phyloP scores from a whole-genome alignment of 2,329 filamentous ascomycete species.

The Ophiocordyceps robertsii region DNA sequence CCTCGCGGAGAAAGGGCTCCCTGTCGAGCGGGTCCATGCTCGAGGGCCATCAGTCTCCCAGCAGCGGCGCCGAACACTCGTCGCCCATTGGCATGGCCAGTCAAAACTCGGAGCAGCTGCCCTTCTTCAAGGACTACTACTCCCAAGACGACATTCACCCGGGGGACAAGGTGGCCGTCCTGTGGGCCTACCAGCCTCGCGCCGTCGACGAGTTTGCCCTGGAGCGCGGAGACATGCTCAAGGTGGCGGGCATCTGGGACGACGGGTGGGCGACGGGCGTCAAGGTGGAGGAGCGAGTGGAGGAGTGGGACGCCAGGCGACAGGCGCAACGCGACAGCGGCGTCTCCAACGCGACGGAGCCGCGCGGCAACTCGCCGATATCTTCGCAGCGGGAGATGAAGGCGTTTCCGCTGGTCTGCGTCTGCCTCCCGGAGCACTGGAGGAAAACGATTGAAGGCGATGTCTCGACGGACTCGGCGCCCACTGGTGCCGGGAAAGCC shows the following conservation, averaged over 20 bases:
- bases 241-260: slow-evolving; percentile 97
- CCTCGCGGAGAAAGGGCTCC: slow-evolving; percentile 66
- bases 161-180: slow-evolving; percentile 73
- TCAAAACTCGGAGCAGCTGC: slow-evolving; percentile 87
- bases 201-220: slow-evolving; percentile 87
- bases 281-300: slow-evolving; percentile 66
- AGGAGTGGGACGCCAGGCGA: slow-evolving; percentile 72
- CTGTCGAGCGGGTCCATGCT: slow-evolving; percentile 75
- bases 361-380: slow-evolving; percentile 47
- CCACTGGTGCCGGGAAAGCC: slow-evolving; percentile 18
- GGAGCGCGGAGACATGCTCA: slow-evolving; percentile 94
- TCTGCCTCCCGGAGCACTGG: slow-evolving; percentile 93
- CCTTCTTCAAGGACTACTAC: slow-evolving; percentile 98
- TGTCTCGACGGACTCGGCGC: slow-evolving; percentile 51
- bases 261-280: slow-evolving; percentile 97
- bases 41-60: slow-evolving; percentile 61
- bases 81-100: slow-evolving; percentile 74
- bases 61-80: slow-evolving; percentile 60
- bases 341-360: slow-evolving; percentile 66
- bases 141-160: slow-evolving; percentile 93
- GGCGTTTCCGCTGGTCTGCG: slow-evolving; percentile 91
- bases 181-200: slow-evolving; percentile 95
- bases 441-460: slow-evolving; percentile 92
- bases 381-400: slow-evolving; percentile 68
- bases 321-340: slow-evolving; percentile 83